These are phyloP conservation scores for Gnomoniopsis sp. DNA, from an alignment of 2,329 filamentous ascomycete genomes.

Conservation along the genomic window DNA sequence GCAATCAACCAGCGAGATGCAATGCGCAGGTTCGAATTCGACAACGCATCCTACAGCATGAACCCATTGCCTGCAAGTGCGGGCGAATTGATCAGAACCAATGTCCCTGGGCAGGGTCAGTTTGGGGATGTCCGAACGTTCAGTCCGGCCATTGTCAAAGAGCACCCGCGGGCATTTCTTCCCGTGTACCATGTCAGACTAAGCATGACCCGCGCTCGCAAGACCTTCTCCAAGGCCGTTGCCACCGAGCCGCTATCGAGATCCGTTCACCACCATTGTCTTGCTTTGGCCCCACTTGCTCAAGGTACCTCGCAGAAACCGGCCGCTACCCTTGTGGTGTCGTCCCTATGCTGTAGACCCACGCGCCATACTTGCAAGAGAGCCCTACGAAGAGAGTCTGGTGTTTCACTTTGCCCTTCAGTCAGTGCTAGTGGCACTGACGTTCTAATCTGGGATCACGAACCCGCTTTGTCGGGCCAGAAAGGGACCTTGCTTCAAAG, in stretches of 20 bases:
- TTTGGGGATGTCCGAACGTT: slow-evolving; percentile 19
- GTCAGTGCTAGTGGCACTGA: slow-evolving; percentile 8
- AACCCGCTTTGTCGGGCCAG: background rate
- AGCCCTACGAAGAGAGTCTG: background rate
- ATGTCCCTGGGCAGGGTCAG: slow-evolving; percentile 6
- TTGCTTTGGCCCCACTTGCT: too few relatives aligned
- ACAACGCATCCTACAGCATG: background rate
- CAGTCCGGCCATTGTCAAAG: slow-evolving; percentile 5
- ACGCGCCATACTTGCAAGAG: background rate
- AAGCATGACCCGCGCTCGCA: too few relatives aligned
- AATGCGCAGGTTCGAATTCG: background rate
- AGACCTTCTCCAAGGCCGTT: background rate
- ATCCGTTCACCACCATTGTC: too few relatives aligned
- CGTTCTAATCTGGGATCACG: slow-evolving; percentile 2
- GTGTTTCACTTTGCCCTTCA: slow-evolving; percentile 12
- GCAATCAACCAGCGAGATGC: background rate
- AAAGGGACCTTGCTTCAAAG: background rate
- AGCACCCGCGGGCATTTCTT: background rate
- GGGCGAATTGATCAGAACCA: background rate
- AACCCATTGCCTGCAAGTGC: background rate
- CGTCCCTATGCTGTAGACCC: background rate
- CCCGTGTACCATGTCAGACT: too few relatives aligned
- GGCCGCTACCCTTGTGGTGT: background rate
- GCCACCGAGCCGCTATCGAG: background rate
- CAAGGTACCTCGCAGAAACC: background rate